Evolutionary conservation across 2,329 filamentous ascomycete species (phyloP).

Genomic region (Penicillium sp.): DNA sequence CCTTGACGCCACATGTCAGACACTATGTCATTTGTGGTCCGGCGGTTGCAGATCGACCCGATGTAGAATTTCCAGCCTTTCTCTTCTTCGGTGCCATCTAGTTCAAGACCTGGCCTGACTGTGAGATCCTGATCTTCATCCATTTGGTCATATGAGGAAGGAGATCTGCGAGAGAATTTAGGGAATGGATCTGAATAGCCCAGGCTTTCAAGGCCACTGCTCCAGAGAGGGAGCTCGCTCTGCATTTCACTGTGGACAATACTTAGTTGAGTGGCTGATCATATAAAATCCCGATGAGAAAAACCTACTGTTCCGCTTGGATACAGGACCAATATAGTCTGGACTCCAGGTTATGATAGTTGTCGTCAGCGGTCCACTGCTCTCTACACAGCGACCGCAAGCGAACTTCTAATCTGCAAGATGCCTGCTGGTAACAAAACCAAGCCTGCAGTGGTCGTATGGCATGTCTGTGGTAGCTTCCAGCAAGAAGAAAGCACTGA

Average conservation of each 20-base stretch:
- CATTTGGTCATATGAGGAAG: slow-evolving; percentile 13
- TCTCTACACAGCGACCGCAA: slow-evolving; percentile 22
- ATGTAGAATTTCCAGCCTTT: slow-evolving; percentile 25
- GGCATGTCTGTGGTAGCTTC: slow-evolving; percentile 21
- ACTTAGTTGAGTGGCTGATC: not conserved
- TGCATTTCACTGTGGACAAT: slow-evolving; percentile 20
- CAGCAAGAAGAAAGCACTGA: slow-evolving; percentile 24
- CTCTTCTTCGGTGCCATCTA: slow-evolving; percentile 18
- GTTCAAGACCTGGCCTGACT: slow-evolving; percentile 1
- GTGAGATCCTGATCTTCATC: slow-evolving; percentile 6
- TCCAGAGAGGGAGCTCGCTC: slow-evolving; percentile 23
- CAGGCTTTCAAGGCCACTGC: slow-evolving; percentile 20
- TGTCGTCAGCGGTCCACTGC: slow-evolving; percentile 20
- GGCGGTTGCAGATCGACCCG: slow-evolving; percentile 22
- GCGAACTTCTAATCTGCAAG: slow-evolving; percentile 24
- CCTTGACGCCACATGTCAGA: slow-evolving; percentile 23
- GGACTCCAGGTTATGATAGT: slow-evolving; percentile 24
- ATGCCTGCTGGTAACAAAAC: slow-evolving; percentile 27
- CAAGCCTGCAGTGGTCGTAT: slow-evolving; percentile 23
- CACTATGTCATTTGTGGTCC: slow-evolving; percentile 24
- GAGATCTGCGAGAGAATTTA: slow-evolving; percentile 8
- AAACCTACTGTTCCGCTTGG: slow-evolving; percentile 23
- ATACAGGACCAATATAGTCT: slow-evolving; percentile 28
- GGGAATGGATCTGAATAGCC: slow-evolving; percentile 23
- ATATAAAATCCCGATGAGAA: not conserved